A percentile compares a stretch with the other conserved stretches of the same genome.
phyloP scores from a whole-genome alignment of 2,329 filamentous ascomycete genomes.

The Thermothelomyces thermophilus region DNA sequence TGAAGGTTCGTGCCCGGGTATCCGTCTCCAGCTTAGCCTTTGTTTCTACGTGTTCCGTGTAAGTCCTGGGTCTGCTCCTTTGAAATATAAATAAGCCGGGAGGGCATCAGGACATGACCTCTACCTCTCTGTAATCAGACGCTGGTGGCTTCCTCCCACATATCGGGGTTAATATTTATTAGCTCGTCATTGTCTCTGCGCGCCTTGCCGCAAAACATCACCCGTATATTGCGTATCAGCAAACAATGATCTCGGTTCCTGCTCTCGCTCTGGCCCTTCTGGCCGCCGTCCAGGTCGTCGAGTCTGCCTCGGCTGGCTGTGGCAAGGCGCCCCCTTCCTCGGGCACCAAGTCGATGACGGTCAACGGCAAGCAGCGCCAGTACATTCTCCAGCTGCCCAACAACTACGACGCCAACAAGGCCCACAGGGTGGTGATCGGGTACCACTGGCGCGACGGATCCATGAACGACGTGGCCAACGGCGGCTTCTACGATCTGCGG shows the following conservation, averaged over 20 bases:
- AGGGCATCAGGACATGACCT: not conserved
- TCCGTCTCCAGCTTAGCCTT: not conserved
- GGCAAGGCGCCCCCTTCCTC: conserved; percentile 28
- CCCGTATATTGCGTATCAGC: not conserved
- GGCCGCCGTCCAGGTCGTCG: not conserved
- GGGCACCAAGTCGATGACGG: conserved; percentile 29
- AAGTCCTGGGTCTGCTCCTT: too few relatives aligned
- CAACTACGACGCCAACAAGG: conserved; percentile 33
- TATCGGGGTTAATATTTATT: too few relatives aligned
- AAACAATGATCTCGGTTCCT: conserved; percentile 6
- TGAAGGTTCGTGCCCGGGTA: not conserved
- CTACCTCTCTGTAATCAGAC: not conserved
- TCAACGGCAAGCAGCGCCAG: conserved; percentile 34
- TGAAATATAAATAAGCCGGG: not conserved
- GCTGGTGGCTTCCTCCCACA: too few relatives aligned
- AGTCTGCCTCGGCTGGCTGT: conserved; percentile 28
- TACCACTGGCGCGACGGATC: conserved; percentile 36
- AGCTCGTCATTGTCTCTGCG: too few relatives aligned
- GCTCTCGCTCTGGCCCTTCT: conserved; percentile 10
- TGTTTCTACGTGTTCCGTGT: not conserved
- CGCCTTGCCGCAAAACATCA: too few relatives aligned
- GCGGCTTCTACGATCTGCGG: conserved; percentile 36
- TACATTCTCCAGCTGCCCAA: conserved; percentile 31
- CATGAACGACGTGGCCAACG: conserved; percentile 32
- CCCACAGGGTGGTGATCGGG: conserved; percentile 36